Conservation (phyloP, 352 stramenopile species). For the Globisporangium echinulatum region DNA sequence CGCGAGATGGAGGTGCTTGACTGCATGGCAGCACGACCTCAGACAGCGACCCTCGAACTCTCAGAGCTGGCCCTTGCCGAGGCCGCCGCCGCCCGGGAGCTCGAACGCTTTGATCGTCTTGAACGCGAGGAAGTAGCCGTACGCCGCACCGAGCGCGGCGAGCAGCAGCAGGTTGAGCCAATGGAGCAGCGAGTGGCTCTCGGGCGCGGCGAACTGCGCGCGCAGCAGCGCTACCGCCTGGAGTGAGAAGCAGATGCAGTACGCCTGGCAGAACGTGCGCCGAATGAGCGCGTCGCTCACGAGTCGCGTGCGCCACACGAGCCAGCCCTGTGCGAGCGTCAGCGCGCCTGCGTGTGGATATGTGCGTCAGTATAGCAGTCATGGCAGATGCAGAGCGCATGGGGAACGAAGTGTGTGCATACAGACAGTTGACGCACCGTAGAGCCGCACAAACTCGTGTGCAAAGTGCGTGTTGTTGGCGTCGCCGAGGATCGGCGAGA, state of each 20-base stretch:
- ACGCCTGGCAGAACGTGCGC: slow-evolving; percentile 84
- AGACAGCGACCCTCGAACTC: not conserved
- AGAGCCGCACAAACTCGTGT: slow-evolving; percentile 84
- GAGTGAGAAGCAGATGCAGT: slow-evolving; percentile 83
- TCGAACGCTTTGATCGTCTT: slow-evolving; percentile 88
- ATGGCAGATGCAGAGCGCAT: not conserved
- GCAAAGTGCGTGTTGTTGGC: slow-evolving; percentile 76
- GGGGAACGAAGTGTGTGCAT: no score
- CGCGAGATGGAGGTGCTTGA: no score
- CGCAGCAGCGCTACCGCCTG: slow-evolving; percentile 66
- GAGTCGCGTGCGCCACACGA: slow-evolving; percentile 82
- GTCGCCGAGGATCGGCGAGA: slow-evolving; percentile 67
- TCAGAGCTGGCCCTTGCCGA: slow-evolving; percentile 49
- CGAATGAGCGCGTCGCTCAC: slow-evolving; percentile 81
- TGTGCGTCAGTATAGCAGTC: not conserved
- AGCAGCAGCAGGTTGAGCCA: slow-evolving; percentile 81
- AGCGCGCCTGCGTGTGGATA: slow-evolving; percentile 36
- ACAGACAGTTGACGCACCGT: slow-evolving; percentile 28
- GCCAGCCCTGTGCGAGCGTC: slow-evolving; percentile 78
- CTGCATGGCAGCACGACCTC: not conserved
- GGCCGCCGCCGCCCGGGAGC: slow-evolving; percentile 33
- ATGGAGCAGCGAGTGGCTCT: slow-evolving; percentile 75
- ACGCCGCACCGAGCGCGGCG: slow-evolving; percentile 47
- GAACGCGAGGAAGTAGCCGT: slow-evolving; percentile 83
- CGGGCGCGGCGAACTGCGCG: slow-evolving; percentile 60